A percentile compares a stretch with the other conserved stretches of the same genome.
Conservation (phyloP, 148 eudicot species). For the Fagopyrum esculentum region DNA sequence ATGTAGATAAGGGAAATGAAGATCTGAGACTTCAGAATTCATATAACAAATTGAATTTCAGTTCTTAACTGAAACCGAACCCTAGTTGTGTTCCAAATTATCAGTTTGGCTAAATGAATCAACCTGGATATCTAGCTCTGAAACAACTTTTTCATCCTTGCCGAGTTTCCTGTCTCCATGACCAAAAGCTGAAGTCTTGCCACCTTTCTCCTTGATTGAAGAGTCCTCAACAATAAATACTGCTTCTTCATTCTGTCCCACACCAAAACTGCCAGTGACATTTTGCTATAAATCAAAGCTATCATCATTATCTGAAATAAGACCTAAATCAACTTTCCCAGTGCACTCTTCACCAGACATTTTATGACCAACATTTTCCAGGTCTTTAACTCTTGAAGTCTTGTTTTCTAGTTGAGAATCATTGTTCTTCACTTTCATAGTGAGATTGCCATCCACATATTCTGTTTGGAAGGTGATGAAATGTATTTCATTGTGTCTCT, state of each 20-base stretch:
- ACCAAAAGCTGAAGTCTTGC: conserved; percentile 10
- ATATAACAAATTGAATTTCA: background rate
- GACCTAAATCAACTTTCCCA: conserved; percentile 11
- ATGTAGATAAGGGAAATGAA: background rate
- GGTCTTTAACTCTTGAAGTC: background rate
- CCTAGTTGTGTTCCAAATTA: conserved; percentile 57
- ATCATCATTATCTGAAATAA: conserved; percentile 14
- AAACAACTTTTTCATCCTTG: conserved; percentile 22
- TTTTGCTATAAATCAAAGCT: conserved; percentile 8
- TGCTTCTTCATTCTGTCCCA: conserved; percentile 16
- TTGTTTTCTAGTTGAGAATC: background rate
- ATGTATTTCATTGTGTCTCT: too few species aligned
- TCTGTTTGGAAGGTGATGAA: too few species aligned
- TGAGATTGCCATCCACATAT: background rate
- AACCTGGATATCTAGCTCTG: conserved; percentile 25
- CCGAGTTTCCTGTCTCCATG: conserved; percentile 26
- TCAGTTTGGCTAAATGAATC: conserved; percentile 47
- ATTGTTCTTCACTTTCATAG: background rate
- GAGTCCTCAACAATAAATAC: conserved; percentile 17
- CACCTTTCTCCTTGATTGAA: conserved; percentile 16
- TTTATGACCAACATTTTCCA: background rate
- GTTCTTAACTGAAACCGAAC: conserved; percentile 55
- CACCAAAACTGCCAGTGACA: conserved; percentile 4
- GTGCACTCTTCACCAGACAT: background rate
- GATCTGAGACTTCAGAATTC: background rate